Evolutionary conservation across 352 stramenopile species (phyloP).

Genomic region (Globisporangium takayamanum): DNA sequence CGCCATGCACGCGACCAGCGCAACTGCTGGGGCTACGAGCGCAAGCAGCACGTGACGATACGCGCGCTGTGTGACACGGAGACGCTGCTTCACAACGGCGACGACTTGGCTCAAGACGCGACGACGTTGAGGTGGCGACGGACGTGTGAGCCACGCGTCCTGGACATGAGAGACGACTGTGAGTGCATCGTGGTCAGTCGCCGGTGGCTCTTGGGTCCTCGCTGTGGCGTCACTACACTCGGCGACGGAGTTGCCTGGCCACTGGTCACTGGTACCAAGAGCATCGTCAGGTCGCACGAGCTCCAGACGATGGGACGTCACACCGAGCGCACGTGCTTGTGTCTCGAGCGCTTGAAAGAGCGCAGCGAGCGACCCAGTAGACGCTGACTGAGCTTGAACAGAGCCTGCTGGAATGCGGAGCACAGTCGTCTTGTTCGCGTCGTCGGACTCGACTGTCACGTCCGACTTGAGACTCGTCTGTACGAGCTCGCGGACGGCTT

Average conservation of each 20-base stretch:
- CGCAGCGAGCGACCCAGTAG: conserved; percentile 21
- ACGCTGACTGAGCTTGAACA: not conserved
- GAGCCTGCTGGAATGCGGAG: conserved; percentile 33
- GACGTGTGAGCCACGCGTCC: too few relatives aligned
- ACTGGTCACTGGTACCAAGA: conserved; percentile 11
- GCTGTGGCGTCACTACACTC: too few relatives aligned
- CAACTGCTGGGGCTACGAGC: conserved; percentile 18
- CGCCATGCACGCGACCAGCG: conserved; percentile 21
- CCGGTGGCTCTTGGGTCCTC: too few relatives aligned
- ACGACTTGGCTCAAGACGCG: too few relatives aligned
- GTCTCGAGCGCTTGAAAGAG: conserved; percentile 30
- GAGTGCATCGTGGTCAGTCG: too few relatives aligned
- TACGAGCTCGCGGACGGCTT: conserved; percentile 19
- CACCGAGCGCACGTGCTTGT: conserved; percentile 17
- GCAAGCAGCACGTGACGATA: not conserved
- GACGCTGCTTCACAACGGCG: too few relatives aligned
- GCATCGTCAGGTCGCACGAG: conserved; percentile 72
- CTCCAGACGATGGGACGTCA: conserved; percentile 34
- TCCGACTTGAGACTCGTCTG: conserved; percentile 9
- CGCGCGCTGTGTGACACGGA: too few relatives aligned
- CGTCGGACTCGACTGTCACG: conserved; percentile 16
- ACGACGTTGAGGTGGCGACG: too few relatives aligned
- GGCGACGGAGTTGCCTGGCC: too few relatives aligned
- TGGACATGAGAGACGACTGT: too few relatives aligned
- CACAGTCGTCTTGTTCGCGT: conserved; percentile 31